Base-by-base conservation (phyloP, 805 yeast species). In the Brettanomyces sp. region DNA sequence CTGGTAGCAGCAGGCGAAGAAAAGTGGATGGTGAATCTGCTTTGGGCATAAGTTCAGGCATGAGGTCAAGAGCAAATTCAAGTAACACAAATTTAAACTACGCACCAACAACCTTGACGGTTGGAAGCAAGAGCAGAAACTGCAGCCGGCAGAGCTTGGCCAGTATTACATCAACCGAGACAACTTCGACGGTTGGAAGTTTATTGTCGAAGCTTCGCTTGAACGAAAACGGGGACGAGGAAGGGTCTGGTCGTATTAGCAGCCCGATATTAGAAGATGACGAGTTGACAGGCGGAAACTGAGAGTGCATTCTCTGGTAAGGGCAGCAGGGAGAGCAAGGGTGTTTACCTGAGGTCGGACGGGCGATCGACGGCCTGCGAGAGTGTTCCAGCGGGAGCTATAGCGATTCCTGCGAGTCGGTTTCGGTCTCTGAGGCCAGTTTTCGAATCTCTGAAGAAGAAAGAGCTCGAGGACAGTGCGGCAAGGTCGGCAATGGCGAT, bases 171-270 rank as follows among this genome's bases (percentile, higher is more conserved):
- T 60, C 64, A 2, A 45, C 47, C 3, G 64, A 58, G n/a, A 56
- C 63, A 1, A 49, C 52, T 1, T 49, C 58, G 2, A 59, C 65
- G 2, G 59, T 63, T 3, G 67, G 64, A 1, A 48, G 68, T 44
- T 49, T 65, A 7, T 48, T 65, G 18, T 68, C 63, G 38, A 62
- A 56, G 41, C 43, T 65, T 14, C 59, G 58, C 21, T 49, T 65
- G 12, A 54, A 59, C 14, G 68, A 65, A 23, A 62, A 56, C 9
- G 67, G 62, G 14, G 54, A 56, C 56, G 50, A 50, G 39, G 52
- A 55, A 9, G 22, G 7, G 18, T 30, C 6, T 13, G 37, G 6
- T n/a, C 37, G n/a, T n/a, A 35, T n/a, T 18, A 35, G n/a, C 22
- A 35, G 22, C n/a, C 22, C 37, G 22, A 35, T n/a, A 6, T n/a